phyloP scores from a whole-genome alignment of 2,329 filamentous ascomycete genomes.

The Meredithiella fracta region DNA sequence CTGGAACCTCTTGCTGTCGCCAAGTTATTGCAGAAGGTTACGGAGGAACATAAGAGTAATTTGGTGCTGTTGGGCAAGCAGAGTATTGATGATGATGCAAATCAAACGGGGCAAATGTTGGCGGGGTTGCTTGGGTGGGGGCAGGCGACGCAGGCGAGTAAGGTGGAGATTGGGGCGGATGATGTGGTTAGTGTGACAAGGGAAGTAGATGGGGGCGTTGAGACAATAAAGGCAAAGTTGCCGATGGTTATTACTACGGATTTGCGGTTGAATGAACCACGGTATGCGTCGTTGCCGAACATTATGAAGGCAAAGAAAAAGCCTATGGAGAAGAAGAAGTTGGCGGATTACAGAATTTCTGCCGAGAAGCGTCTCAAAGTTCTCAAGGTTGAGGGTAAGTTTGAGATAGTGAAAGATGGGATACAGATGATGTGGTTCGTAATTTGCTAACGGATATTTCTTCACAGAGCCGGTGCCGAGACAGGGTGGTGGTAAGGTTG shows the following conservation, averaged over 20 bases:
- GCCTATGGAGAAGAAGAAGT: constrained; percentile 78
- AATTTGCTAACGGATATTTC: constrained; percentile 7
- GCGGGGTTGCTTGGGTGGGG: constrained; percentile 82
- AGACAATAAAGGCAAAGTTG: constrained; percentile 71
- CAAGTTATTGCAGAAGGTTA: constrained; percentile 69
- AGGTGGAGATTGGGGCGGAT: constrained; percentile 57
- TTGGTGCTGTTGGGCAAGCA: constrained; percentile 92
- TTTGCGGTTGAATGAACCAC: constrained; percentile 80
- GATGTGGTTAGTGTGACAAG: constrained; percentile 62
- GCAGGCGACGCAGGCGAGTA: constrained; percentile 84
- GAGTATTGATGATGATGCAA: constrained; percentile 91
- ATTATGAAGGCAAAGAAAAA: constrained; percentile 99
- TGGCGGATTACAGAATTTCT: constrained; percentile 68
- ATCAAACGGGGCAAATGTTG: constrained; percentile 96
- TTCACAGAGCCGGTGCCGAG: constrained; percentile 60
- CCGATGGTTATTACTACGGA: constrained; percentile 94
- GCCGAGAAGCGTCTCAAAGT: constrained; percentile 66
- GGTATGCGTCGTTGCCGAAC: constrained; percentile 89
- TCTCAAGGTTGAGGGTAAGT: constrained; percentile 67
- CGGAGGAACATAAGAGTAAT: constrained; percentile 73
- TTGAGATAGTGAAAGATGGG: background rate
- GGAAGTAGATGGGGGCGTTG: constrained; percentile 89
- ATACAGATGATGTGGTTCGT: constrained; percentile 1
- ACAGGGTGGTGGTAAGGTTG: constrained; percentile 91
- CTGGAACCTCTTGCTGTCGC: constrained; percentile 84